Percentiles rank a stretch among this genome's conserved stretches.
Evolutionary conservation across 2,329 filamentous ascomycete species (phyloP).

Genomic region (Penicillium sp.): DNA sequence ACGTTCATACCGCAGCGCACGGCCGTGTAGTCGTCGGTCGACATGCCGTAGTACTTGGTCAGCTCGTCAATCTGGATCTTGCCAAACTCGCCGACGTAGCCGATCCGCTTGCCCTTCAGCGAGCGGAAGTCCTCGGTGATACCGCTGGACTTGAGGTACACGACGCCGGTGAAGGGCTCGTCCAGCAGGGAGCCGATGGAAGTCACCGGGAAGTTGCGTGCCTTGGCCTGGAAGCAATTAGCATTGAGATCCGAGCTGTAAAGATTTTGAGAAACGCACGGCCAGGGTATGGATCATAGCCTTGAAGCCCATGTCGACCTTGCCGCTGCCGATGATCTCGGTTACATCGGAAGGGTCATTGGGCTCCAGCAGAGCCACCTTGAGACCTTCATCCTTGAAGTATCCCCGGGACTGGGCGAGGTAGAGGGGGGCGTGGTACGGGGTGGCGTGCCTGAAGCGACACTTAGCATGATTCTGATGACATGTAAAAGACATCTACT

Average conservation of each 20-base stretch:
- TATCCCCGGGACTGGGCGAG: slow-evolving; percentile 69
- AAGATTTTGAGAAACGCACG: slow-evolving; percentile 38
- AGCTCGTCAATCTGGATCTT: slow-evolving; percentile 80
- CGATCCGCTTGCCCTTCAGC: slow-evolving; percentile 69
- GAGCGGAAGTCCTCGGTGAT: slow-evolving; percentile 70
- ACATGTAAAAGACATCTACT: background rate
- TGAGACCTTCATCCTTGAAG: slow-evolving; percentile 68
- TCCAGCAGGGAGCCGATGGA: slow-evolving; percentile 71
- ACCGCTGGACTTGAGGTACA: slow-evolving; percentile 67
- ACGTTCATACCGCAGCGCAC: slow-evolving; percentile 79
- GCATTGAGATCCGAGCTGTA: background rate
- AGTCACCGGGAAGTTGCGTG: slow-evolving; percentile 64
- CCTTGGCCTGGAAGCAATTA: slow-evolving; percentile 55
- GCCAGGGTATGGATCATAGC: slow-evolving; percentile 79
- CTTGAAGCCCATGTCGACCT: slow-evolving; percentile 74
- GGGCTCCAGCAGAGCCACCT: slow-evolving; percentile 70
- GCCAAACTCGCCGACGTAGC: slow-evolving; percentile 74
- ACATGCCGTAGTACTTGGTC: slow-evolving; percentile 71
- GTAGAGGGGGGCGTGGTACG: slow-evolving; percentile 73
- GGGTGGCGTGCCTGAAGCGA: slow-evolving; percentile 64
- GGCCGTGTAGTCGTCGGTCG: slow-evolving; percentile 65
- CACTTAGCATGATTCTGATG: slow-evolving; percentile 26
- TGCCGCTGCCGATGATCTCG: slow-evolving; percentile 70
- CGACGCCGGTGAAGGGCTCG: slow-evolving; percentile 72
- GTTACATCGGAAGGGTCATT: slow-evolving; percentile 77